phyloP scores from a whole-genome alignment of 306 rosid genomes.

The Elaeagnus macrophylla region DNA sequence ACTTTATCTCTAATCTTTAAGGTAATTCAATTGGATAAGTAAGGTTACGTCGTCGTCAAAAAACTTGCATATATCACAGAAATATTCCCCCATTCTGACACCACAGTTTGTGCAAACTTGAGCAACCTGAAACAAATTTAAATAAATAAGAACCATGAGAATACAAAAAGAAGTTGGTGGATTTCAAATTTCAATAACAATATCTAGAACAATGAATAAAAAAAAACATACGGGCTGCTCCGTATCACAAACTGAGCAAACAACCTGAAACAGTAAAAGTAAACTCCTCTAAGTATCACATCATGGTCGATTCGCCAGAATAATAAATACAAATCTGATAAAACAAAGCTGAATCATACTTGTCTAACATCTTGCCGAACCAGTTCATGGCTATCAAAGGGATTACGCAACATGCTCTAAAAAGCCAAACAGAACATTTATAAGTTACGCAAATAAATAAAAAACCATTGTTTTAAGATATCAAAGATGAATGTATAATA shows the following conservation, averaged over 20 bases:
- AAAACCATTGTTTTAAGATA: slow-evolving; percentile 8
- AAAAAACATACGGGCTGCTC: slow-evolving; percentile 72
- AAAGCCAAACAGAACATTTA: slow-evolving; percentile 11
- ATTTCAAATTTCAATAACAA: background rate
- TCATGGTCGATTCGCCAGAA: background rate
- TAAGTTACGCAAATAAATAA: slow-evolving; percentile 21
- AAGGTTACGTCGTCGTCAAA: slow-evolving; percentile 78
- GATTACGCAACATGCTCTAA: slow-evolving; percentile 59
- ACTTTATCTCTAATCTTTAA: background rate
- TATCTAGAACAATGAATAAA: background rate
- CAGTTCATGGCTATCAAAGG: slow-evolving; percentile 69
- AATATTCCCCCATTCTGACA: slow-evolving; percentile 88
- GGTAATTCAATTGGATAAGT: background rate
- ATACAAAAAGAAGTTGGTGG: background rate
- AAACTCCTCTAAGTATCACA: background rate
- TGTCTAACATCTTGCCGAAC: slow-evolving; percentile 61
- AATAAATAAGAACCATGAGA: slow-evolving; percentile 3
- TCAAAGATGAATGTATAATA: background rate
- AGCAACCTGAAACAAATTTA: slow-evolving; percentile 43
- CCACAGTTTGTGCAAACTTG: slow-evolving; percentile 92
- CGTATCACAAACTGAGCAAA: slow-evolving; percentile 89
- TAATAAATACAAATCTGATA: slow-evolving; percentile 3
- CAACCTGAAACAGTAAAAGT: slow-evolving; percentile 52
- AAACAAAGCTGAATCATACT: slow-evolving; percentile 31
- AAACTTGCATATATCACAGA: slow-evolving; percentile 82